Base-by-base conservation (phyloP, 352 stramenopile species). In the Elongisporangium undulatum region DNA sequence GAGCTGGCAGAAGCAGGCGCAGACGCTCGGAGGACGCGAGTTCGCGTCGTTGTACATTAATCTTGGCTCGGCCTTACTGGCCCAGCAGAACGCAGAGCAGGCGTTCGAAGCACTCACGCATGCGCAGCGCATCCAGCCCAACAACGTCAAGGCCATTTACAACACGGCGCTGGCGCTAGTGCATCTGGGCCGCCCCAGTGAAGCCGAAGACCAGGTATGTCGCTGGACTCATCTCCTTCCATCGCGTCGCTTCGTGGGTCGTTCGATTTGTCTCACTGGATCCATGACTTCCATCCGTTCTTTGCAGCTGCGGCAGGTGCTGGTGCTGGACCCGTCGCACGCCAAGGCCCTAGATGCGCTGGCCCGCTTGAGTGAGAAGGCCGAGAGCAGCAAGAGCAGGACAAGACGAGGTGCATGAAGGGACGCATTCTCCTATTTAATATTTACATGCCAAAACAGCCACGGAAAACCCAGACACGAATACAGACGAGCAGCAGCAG, bases 41-140 rank as follows among this genome's bases (percentile, higher is more conserved):
- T 90, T 87, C 39, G 77, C 81, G 21, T 89, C 82, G 6, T 53
- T 90, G 49, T 71, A 87, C 41, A 70, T 92, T 53, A 92, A 90
- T 61, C 61, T 85, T n/a, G 78, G 78, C 19, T 87, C 75, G 19
- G 82, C 79, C 1, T 61, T 71, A 16, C 76, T 89, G 64, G 54
- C 62, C 7, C 69, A 85, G 57, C 63, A 66, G 20, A 67, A 74
- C 17, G 66, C 69, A 50, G 55, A 51, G 0, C 64, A 78, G 6
- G 82, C 82, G 12, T 59, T 87, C 0, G 59, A 52, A 12, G 67
- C 61, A 0, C 82, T 87, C 56, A 34, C 71, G 17, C 58, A 71
- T 15, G 80, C 82, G 2, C 65, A 77, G 20, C 73, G 56, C 8
- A 75, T 89, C 19, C 74, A 90, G 51, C 75, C 82, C 2, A 59